A percentile compares a stretch with the other conserved stretches of the same genome.
phyloP scores from a whole-genome alignment of 2,329 filamentous ascomycete species.

The Cercospora beticola region DNA sequence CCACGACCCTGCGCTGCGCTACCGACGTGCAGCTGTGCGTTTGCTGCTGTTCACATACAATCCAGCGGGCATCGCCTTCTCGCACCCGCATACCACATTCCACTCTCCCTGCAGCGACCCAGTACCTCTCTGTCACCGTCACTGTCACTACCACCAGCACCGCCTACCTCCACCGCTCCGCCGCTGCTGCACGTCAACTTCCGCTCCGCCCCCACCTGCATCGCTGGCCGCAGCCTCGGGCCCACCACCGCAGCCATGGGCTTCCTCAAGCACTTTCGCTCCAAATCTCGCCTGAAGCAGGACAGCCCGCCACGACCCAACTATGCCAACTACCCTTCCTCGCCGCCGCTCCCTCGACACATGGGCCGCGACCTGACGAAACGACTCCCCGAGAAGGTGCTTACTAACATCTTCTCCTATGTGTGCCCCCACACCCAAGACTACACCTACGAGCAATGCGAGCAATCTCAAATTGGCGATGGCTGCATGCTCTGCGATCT shows the following conservation, averaged over 20 bases:
- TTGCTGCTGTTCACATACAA: neutral
- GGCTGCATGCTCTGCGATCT: conserved; percentile 92
- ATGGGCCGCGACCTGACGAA: conserved; percentile 43
- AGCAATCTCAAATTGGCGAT: conserved; percentile 74
- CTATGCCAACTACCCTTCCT: conserved; percentile 21
- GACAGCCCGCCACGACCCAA: conserved; percentile 35
- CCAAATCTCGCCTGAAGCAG: conserved; percentile 45
- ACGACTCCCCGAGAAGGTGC: conserved; percentile 64
- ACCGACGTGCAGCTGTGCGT: neutral
- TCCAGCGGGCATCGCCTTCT: neutral
- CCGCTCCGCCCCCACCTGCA: neutral
- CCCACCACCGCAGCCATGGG: conserved; percentile 41
- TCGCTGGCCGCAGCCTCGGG: neutral
- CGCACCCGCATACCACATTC: neutral
- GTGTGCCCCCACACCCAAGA: conserved; percentile 83
- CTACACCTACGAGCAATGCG: conserved; percentile 75
- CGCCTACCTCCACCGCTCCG: neutral
- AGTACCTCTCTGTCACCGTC: neutral
- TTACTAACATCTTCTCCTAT: conserved; percentile 74
- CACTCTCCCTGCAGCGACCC: neutral
- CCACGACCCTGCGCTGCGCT: neutral
- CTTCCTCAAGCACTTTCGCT: conserved; percentile 52
- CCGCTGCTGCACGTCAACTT: neutral
- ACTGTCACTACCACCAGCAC: neutral
- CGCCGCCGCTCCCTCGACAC: conserved; percentile 16